Evolutionary conservation across 2,329 filamentous ascomycete species (phyloP).

Genomic region (Diaporthe vaccinii): DNA sequence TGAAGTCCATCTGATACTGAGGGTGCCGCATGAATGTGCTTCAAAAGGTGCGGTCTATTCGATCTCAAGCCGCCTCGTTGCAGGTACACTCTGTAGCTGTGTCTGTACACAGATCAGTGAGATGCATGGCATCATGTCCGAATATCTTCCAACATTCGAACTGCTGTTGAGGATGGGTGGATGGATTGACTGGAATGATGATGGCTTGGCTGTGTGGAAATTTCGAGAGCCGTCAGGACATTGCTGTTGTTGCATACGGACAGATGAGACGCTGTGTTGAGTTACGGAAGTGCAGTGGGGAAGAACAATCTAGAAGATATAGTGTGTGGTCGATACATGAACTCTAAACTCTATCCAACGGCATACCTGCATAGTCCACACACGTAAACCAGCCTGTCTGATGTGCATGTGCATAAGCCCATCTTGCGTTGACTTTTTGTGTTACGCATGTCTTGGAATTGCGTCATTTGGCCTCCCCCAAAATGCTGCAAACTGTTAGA

Average conservation of each 20-base stretch:
- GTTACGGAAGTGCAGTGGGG: not conserved
- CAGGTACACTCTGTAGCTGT: no score
- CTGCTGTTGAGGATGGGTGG: not conserved
- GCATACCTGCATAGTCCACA: not conserved
- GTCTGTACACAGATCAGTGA: no score
- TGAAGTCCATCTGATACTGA: no score
- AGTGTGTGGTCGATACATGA: not conserved
- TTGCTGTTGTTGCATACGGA: not conserved
- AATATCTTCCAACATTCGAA: not conserved
- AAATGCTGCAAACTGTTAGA: slow-evolving; percentile 8
- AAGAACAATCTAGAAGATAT: not conserved
- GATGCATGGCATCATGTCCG: no score
- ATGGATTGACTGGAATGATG: no score
- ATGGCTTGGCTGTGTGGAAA: slow-evolving; percentile 12
- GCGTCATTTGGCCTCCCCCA: slow-evolving; percentile 7
- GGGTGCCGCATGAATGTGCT: no score
- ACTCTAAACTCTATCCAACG: not conserved
- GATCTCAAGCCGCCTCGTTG: no score
- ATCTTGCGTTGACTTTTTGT: not conserved
- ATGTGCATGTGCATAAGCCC: not conserved
- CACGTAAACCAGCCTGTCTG: not conserved
- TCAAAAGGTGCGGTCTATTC: no score
- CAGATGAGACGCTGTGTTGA: not conserved
- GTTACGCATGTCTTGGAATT: not conserved
- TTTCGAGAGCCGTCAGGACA: not conserved